Conservation (phyloP, 2,329 filamentous ascomycete species). For the Penicillium decumbens region DNA sequence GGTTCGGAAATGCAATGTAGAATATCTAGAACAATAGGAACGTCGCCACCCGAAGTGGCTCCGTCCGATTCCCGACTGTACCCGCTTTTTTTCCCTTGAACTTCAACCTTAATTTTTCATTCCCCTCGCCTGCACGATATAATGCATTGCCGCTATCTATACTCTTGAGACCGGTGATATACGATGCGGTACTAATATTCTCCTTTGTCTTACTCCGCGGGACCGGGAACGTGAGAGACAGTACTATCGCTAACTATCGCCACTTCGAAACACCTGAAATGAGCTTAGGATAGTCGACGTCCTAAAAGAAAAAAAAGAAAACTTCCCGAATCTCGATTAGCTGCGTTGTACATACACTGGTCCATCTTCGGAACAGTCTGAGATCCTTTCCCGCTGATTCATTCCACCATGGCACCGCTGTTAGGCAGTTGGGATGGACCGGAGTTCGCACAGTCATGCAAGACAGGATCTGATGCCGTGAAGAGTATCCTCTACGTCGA, state of each 20-base stretch:
- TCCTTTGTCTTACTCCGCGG: neutral
- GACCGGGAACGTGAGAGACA: neutral
- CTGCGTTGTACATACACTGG: neutral
- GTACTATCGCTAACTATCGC: conserved; percentile 1
- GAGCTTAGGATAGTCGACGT: neutral
- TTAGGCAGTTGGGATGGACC: conserved; percentile 25
- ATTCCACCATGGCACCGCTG: conserved; percentile 28
- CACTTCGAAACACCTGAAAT: conserved; percentile 7
- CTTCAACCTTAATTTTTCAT: conserved; percentile 21
- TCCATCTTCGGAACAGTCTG: neutral
- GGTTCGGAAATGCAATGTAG: neutral
- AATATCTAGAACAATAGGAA: neutral
- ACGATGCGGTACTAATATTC: neutral
- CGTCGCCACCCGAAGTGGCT: conserved; percentile 15
- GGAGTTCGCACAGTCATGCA: neutral
- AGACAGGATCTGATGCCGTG: neutral
- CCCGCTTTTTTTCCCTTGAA: conserved; percentile 24
- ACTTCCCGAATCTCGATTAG: neutral
- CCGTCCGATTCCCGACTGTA: conserved; percentile 21
- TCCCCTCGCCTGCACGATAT: conserved; percentile 5
- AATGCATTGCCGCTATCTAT: conserved; percentile 6
- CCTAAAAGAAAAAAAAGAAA: neutral
- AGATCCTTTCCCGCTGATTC: neutral
- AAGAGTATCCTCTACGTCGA: conserved; percentile 76
- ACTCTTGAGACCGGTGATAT: neutral